Conservation (phyloP, 129 eudicot genomes). For the Arctium minus region DNA sequence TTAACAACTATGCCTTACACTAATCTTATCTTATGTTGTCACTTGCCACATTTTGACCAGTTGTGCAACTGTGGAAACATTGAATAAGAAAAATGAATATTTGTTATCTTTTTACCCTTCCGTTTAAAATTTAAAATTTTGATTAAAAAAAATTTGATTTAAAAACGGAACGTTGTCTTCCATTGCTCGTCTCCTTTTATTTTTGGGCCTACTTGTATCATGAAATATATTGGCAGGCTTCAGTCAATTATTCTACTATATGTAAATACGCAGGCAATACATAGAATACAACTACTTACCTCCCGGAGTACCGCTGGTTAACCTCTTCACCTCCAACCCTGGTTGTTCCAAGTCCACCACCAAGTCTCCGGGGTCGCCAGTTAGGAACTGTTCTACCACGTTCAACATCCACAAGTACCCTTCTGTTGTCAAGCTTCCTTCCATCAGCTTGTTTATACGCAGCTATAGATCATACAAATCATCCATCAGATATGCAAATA, state of each 20-base stretch:
- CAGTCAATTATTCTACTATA: too few relatives aligned
- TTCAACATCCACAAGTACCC: conserved; percentile 97
- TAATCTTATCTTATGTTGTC: neutral
- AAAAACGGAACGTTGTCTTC: neutral
- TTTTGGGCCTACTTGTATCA: too few relatives aligned
- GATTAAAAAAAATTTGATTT: too few relatives aligned
- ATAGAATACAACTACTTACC: conserved; percentile 37
- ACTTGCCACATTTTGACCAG: neutral
- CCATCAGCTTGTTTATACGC: conserved; percentile 99
- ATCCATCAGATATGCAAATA: conserved; percentile 11
- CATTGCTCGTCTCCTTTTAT: neutral
- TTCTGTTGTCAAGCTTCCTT: conserved; percentile 86
- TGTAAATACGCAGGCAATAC: neutral
- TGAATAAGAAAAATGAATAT: neutral
- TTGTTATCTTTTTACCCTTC: neutral
- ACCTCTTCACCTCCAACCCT: conserved; percentile 91
- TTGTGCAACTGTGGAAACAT: neutral
- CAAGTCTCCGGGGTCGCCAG: conserved; percentile 98
- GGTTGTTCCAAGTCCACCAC: conserved; percentile 97
- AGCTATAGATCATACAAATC: conserved; percentile 40
- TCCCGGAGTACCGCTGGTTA: conserved; percentile 61
- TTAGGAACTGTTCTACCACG: conserved; percentile 99
- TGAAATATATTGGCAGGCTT: too few relatives aligned
- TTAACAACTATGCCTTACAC: too few relatives aligned
- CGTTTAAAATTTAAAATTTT: neutral